These are phyloP conservation scores for Pythium dissotocum DNA, from an alignment of 352 stramenopile species.

Conservation along the genomic window DNA sequence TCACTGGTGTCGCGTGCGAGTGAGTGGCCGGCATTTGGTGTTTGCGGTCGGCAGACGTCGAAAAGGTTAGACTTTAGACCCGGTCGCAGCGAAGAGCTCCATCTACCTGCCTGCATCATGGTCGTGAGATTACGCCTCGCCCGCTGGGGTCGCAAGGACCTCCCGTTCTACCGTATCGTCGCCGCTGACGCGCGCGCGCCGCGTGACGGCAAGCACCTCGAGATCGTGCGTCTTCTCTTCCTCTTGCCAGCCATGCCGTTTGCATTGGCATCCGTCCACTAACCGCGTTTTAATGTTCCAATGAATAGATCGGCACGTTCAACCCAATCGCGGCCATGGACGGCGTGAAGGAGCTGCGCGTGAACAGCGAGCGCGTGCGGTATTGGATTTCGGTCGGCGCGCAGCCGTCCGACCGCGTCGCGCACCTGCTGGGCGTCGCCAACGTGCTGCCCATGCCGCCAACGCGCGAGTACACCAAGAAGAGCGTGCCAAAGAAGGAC, in stretches of 20 bases:
- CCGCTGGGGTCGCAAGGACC: conserved; percentile 85
- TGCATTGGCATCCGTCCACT: not conserved
- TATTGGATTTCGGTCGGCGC: conserved; percentile 89
- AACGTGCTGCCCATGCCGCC: conserved; percentile 86
- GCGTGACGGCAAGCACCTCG: conserved; percentile 83
- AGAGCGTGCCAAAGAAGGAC: conserved; percentile 84
- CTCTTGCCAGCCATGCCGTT: not conserved
- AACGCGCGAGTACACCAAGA: conserved; percentile 84
- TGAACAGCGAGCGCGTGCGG: conserved; percentile 84
- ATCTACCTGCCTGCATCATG: conserved; percentile 41
- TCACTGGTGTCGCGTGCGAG: conserved; percentile 14
- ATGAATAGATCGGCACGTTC: conserved; percentile 74
- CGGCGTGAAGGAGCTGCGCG: conserved; percentile 85
- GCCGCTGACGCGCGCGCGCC: conserved; percentile 79
- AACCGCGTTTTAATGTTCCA: not conserved
- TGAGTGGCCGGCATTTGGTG: conserved; percentile 8
- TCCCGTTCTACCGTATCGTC: conserved; percentile 90
- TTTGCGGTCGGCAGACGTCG: conserved; percentile 1
- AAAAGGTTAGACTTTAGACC: conserved; percentile 2
- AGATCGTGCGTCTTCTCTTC: conserved; percentile 61
- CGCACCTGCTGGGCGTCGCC: conserved; percentile 74
- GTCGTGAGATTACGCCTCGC: conserved; percentile 86
- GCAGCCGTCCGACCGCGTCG: conserved; percentile 84
- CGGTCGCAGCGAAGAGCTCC: not conserved
- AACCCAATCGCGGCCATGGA: conserved; percentile 83